A percentile compares a stretch with the other conserved stretches of the same genome.
These are phyloP conservation scores for Hypoxylon sp. DNA, from an alignment of 2,329 filamentous ascomycete genomes.

Conservation along the genomic window DNA sequence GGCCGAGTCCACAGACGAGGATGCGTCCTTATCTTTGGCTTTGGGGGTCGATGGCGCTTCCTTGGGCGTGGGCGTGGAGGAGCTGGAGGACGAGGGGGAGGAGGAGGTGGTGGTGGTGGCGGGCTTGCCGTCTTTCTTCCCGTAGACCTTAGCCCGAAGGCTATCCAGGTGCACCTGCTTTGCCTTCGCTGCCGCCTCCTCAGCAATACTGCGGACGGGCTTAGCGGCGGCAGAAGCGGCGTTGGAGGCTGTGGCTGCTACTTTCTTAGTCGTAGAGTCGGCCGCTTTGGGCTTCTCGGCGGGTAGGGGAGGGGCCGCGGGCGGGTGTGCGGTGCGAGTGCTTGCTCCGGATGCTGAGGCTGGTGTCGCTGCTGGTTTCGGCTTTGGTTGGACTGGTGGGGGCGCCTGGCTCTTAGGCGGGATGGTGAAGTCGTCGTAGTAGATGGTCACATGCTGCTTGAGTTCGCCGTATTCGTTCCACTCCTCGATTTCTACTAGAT, in stretches of 20 bases:
- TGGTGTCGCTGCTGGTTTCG: constrained; percentile 56
- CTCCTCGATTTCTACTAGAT: constrained; percentile 94
- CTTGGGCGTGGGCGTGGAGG: neutral
- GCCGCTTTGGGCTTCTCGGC: constrained; percentile 51
- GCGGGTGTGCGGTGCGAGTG: constrained; percentile 36
- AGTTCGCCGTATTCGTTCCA: constrained; percentile 99
- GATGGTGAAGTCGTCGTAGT: constrained; percentile 74
- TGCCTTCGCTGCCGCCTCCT: constrained; percentile 76
- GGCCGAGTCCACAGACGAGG: constrained; percentile 31
- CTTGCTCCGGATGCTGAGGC: constrained; percentile 44
- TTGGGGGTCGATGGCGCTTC: neutral
- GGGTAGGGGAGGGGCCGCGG: constrained; percentile 52
- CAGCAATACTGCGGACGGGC: constrained; percentile 69
- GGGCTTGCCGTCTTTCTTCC: constrained; percentile 50
- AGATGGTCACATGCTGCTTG: constrained; percentile 83
- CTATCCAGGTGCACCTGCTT: constrained; percentile 70
- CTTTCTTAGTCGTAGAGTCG: constrained; percentile 32
- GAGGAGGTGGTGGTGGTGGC: neutral
- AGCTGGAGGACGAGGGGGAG: neutral
- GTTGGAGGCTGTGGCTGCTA: constrained; percentile 47
- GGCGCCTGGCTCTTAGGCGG: constrained; percentile 68
- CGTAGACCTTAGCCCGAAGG: constrained; percentile 69
- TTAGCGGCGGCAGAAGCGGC: constrained; percentile 46
- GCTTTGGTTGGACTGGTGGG: constrained; percentile 57
- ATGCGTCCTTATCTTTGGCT: neutral